Evolutionary conservation across 139 green algal species (phyloP), one percentile per base, ranked within the genome.

Genomic region (Tetradesmus lagerheimii): DNA sequence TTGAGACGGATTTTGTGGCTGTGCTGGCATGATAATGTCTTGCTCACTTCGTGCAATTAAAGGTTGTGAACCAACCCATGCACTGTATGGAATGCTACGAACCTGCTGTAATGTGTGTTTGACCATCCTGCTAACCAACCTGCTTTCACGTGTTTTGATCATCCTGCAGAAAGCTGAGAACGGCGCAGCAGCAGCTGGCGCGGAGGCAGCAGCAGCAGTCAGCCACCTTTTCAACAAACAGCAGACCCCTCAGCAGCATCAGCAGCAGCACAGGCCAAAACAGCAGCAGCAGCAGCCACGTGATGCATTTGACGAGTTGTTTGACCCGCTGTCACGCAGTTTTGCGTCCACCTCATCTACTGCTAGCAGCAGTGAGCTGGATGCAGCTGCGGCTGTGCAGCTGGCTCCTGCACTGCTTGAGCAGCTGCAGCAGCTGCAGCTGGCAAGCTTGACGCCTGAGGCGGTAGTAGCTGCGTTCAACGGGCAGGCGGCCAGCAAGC

Each of bases 351-450:
- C 37, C 0, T 3, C 38, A 25, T 82, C 37, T 6, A 71, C 57
- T 11, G 18, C 57, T 11, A 71, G 57, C 57, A 71, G 57, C 57
- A 71, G 57, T 31, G 57, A 71, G 20, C 57, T 71, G 9, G 57
- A 71, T 8, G 41, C 23, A 29, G 79, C 39, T 39, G 79, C 39
- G 34, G 77, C 31, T 8, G 3, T 83, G 3, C 27, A 84, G 79
- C 79, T 84, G 41, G 29, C 41, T 37, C 79, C 79, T 23, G 79
- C 31, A 4, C 41, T 84, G 79, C 79, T 64, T 25, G 1, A 64
- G 79, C 39, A 84, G 27, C 39, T 84, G 39, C 38, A 84, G 39
- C 79, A 84, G 79, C 79, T 64, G 38, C 78, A 83, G 78, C 78
- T 66, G 39, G 25, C 39, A 0, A 39, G 27, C 29, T 67, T 62